These are phyloP conservation scores for Bonia amplexicaulis DNA, from an alignment of 176 grass and related monocot genomes.

Conservation along the genomic window DNA sequence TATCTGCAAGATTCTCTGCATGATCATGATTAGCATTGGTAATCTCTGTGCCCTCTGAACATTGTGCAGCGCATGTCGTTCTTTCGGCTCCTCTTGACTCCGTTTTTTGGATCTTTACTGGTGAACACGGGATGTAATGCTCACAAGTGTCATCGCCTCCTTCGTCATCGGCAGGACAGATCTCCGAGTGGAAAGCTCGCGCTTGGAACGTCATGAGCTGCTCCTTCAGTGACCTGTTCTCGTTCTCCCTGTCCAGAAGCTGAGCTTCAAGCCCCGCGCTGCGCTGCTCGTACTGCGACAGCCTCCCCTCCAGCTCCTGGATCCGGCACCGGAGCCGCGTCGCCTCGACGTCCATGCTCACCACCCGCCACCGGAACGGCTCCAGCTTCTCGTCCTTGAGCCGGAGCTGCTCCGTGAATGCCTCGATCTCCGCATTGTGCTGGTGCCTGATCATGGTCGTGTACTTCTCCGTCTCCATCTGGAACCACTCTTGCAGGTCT, in stretches of 20 bases:
- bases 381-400: conserved; percentile 81
- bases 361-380: conserved; percentile 48
- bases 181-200: not conserved
- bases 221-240: conserved; percentile 44
- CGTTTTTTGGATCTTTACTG: not conserved
- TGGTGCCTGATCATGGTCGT: conserved; percentile 51
- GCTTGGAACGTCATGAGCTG: conserved; percentile 22
- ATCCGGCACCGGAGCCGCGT: conserved; percentile 50
- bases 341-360: conserved; percentile 54
- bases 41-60: not conserved
- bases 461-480: conserved; percentile 70
- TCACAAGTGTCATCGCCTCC: not conserved
- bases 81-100: not conserved
- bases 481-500: conserved; percentile 73
- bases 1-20: not conserved
- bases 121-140: not conserved
- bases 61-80: too few species aligned
- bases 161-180: not conserved
- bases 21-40: not conserved
- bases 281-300: conserved; percentile 43
- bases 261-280: conserved; percentile 37
- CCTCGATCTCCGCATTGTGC: conserved; percentile 68
- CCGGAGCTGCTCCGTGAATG: conserved; percentile 80
- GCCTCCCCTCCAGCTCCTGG: conserved; percentile 52
- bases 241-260: conserved; percentile 38